phyloP scores from a whole-genome alignment of 371 early-diverging fungal genomes.

The Mucor ambiguus region DNA sequence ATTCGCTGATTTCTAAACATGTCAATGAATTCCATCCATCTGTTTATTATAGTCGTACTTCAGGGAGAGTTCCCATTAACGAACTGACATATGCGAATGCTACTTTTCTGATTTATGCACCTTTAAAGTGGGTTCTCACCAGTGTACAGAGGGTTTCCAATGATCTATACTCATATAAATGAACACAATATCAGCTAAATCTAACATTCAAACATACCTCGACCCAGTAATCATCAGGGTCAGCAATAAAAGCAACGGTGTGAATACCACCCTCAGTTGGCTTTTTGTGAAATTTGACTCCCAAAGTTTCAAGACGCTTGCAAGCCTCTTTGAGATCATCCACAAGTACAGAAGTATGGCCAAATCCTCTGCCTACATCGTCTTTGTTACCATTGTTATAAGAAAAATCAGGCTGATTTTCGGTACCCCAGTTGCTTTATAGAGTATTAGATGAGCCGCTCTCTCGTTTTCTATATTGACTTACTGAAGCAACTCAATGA shows the following conservation, averaged over 20 bases:
- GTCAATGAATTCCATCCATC: no score
- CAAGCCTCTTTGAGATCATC: constrained; percentile 82
- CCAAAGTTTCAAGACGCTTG: constrained; percentile 69
- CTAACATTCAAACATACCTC: constrained; percentile 40
- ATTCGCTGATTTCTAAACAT: no score
- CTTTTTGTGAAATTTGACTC: constrained; percentile 79
- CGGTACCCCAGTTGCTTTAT: constrained; percentile 84
- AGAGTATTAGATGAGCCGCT: neutral
- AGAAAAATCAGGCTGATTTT: constrained; percentile 66
- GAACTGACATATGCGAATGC: neutral
- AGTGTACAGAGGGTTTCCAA: neutral
- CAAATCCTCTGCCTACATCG: constrained; percentile 73
- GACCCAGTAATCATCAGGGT: constrained; percentile 90
- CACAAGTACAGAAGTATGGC: constrained; percentile 83
- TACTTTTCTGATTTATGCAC: neutral
- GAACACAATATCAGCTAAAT: neutral
- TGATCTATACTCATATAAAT: neutral
- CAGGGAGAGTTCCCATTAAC: no score
- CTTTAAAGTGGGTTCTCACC: neutral
- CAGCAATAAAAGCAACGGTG: constrained; percentile 84
- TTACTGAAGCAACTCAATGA: constrained; percentile 85
- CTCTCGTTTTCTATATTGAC: constrained; percentile 6
- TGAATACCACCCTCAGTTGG: constrained; percentile 80
- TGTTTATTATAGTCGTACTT: no score
- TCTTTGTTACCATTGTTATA: constrained; percentile 77